A percentile compares a stretch with the other conserved stretches of the same genome.
Conservation (phyloP, 805 yeast genomes). For the Candida arabinofermentans region DNA sequence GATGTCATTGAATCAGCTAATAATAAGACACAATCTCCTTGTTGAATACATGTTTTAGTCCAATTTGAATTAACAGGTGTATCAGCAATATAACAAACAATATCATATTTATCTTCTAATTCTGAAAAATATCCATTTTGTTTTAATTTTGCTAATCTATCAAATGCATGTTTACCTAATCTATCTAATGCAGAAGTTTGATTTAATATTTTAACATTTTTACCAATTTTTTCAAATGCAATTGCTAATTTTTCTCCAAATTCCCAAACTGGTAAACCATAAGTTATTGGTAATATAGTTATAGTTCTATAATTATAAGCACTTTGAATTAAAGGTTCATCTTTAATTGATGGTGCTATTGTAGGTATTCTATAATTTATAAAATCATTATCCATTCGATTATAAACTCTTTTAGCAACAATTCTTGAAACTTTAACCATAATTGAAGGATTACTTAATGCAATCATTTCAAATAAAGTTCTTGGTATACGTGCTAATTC, state of each 20-base stretch:
- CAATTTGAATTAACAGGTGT: slow-evolving; percentile 78
- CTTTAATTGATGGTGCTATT: slow-evolving; percentile 31
- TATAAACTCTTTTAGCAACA: slow-evolving; percentile 59
- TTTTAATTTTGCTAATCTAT: slow-evolving; percentile 77
- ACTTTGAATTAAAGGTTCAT: slow-evolving; percentile 30
- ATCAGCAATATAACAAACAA: slow-evolving; percentile 88
- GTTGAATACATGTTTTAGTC: slow-evolving; percentile 90
- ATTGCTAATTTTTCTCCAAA: slow-evolving; percentile 71
- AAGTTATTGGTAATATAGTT: slow-evolving; percentile 73
- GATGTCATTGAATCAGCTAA: slow-evolving; percentile 78
- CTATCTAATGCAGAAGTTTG: slow-evolving; percentile 77
- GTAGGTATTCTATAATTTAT: slow-evolving; percentile 14
- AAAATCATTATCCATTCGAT: slow-evolving; percentile 11
- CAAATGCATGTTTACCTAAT: slow-evolving; percentile 90
- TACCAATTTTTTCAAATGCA: slow-evolving; percentile 71
- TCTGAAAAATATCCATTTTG: slow-evolving; percentile 88
- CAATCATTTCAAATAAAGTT: slow-evolving; percentile 78
- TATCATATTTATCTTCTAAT: slow-evolving; percentile 82
- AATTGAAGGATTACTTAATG: slow-evolving; percentile 80
- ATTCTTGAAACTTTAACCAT: slow-evolving; percentile 86
- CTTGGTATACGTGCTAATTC: slow-evolving; percentile 93
- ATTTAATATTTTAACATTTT: slow-evolving; percentile 73
- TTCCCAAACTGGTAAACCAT: slow-evolving; percentile 81
- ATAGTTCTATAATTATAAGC: slow-evolving; percentile 69
- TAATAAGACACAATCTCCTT: slow-evolving; percentile 90